These are phyloP conservation scores for Epichloe elymi DNA, from an alignment of 2,329 filamentous ascomycete species.

Conservation along the genomic window DNA sequence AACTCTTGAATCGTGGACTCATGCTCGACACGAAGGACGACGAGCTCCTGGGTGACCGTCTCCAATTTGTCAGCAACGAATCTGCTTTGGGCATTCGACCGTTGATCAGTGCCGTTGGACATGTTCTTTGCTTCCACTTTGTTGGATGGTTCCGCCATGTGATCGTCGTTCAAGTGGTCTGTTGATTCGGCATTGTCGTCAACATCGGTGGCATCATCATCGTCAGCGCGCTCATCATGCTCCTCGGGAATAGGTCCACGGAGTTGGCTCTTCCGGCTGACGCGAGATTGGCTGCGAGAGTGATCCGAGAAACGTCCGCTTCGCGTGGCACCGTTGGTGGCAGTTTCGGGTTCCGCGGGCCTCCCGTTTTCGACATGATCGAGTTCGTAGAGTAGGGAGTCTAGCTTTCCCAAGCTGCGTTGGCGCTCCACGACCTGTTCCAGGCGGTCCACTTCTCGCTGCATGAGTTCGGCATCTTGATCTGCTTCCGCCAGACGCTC, in stretches of 20 bases:
- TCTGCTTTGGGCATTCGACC: slow-evolving; percentile 66
- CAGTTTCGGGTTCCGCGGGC: slow-evolving; percentile 17
- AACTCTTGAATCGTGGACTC: slow-evolving; percentile 72
- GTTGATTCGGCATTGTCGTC: background rate
- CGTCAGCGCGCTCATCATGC: slow-evolving; percentile 35
- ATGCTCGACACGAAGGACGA: slow-evolving; percentile 82
- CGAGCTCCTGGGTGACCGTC: slow-evolving; percentile 77
- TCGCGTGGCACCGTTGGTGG: slow-evolving; percentile 25
- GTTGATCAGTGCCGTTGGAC: slow-evolving; percentile 26
- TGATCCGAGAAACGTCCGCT: slow-evolving; percentile 35
- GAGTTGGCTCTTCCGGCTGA: slow-evolving; percentile 39
- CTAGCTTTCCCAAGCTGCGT: slow-evolving; percentile 84
- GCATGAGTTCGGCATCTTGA: slow-evolving; percentile 92
- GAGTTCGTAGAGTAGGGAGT: slow-evolving; percentile 83
- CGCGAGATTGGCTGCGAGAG: slow-evolving; percentile 39
- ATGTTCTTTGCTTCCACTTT: slow-evolving; percentile 24
- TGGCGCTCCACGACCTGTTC: slow-evolving; percentile 95
- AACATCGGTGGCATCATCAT: slow-evolving; percentile 33
- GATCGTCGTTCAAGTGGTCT: background rate
- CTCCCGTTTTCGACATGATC: slow-evolving; percentile 58
- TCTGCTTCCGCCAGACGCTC: slow-evolving; percentile 91
- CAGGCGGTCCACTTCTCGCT: slow-evolving; percentile 84
- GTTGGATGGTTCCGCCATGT: background rate
- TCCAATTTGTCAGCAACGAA: slow-evolving; percentile 91
- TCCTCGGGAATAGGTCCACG: slow-evolving; percentile 42